Evolutionary conservation across 805 yeast genomes (phyloP).

Genomic region (Candida anglica): DNA sequence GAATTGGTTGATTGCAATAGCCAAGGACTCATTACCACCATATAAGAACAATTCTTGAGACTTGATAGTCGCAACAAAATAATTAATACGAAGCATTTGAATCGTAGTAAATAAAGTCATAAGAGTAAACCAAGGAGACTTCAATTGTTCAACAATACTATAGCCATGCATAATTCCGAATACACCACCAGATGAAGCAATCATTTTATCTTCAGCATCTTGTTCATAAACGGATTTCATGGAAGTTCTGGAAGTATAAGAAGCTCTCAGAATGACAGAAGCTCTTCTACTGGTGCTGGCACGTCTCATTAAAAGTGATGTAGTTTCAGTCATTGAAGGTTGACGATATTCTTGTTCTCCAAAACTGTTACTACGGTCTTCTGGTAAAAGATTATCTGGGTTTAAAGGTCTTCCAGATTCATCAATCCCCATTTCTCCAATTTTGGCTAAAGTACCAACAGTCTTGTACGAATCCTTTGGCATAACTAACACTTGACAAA

Average conservation of each 20-base stretch:
- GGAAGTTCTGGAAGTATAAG: constrained; percentile 30
- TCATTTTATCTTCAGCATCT: constrained; percentile 55
- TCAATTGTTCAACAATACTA: constrained; percentile 45
- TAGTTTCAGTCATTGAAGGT: constrained; percentile 34
- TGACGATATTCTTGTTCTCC: constrained; percentile 2
- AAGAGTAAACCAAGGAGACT: constrained; percentile 70
- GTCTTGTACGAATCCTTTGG: constrained; percentile 75
- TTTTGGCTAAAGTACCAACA: constrained; percentile 60
- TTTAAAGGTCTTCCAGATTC: constrained; percentile 61
- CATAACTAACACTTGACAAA: constrained; percentile 77
- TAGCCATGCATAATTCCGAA: constrained; percentile 78
- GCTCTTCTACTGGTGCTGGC: constrained; percentile 28
- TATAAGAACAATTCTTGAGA: constrained; percentile 77
- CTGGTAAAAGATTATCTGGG: constrained; percentile 38
- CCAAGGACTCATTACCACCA: constrained; percentile 43
- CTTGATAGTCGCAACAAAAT: constrained; percentile 84
- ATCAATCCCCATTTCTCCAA: constrained; percentile 70
- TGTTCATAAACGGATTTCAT: constrained; percentile 62
- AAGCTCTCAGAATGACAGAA: constrained; percentile 32
- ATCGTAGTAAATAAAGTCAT: constrained; percentile 78
- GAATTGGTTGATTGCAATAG: constrained; percentile 59
- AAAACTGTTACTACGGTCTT: constrained; percentile 17
- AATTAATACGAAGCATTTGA: constrained; percentile 89
- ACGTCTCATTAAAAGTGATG: constrained; percentile 32
- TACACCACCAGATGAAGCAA: constrained; percentile 56